A percentile compares a stretch with the other conserved stretches of the same genome.
These are phyloP conservation scores for Hypholoma sublateritium DNA, from an alignment of 768 basidiomycete species.

Conservation along the genomic window DNA sequence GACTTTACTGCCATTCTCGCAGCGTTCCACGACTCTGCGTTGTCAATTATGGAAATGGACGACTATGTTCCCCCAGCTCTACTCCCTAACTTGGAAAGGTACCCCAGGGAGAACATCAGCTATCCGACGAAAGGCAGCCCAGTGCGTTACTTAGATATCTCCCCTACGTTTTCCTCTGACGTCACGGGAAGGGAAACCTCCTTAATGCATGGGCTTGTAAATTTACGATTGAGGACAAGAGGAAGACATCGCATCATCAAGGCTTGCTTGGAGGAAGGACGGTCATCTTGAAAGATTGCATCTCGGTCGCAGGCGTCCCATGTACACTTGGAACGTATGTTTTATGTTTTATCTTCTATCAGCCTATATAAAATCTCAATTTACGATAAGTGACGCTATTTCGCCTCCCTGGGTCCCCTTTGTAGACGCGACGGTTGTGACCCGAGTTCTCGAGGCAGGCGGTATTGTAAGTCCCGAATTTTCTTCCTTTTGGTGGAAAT, in stretches of 20 bases:
- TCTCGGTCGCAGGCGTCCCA: conserved; percentile 40
- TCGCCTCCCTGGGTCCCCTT: conserved; percentile 22
- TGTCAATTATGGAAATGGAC: conserved; percentile 18
- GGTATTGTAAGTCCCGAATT: conserved; percentile 22
- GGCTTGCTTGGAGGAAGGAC: conserved; percentile 36
- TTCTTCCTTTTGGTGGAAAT: background rate
- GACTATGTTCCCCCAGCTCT: conserved; percentile 18
- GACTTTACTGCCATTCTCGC: conserved; percentile 17
- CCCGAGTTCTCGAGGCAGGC: conserved; percentile 41
- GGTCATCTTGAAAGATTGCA: conserved; percentile 43
- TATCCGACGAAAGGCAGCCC: conserved; percentile 14
- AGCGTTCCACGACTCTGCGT: conserved; percentile 21
- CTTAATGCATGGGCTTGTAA: conserved; percentile 36
- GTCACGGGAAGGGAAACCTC: conserved; percentile 23
- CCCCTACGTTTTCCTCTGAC: background rate
- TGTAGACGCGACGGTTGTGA: conserved; percentile 43
- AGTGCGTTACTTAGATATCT: conserved; percentile 2
- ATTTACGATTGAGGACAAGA: conserved; percentile 27
- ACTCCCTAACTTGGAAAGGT: conserved; percentile 18
- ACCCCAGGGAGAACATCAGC: conserved; percentile 17
- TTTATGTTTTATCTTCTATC: too few species aligned
- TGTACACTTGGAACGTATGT: conserved; percentile 38
- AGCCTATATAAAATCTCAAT: too few species aligned
- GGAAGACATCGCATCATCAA: conserved; percentile 8
- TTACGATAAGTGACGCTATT: conserved; percentile 18